These are phyloP conservation scores for Albophoma yamanashiensis DNA, from an alignment of 2,329 filamentous ascomycete genomes.

Conservation along the genomic window DNA sequence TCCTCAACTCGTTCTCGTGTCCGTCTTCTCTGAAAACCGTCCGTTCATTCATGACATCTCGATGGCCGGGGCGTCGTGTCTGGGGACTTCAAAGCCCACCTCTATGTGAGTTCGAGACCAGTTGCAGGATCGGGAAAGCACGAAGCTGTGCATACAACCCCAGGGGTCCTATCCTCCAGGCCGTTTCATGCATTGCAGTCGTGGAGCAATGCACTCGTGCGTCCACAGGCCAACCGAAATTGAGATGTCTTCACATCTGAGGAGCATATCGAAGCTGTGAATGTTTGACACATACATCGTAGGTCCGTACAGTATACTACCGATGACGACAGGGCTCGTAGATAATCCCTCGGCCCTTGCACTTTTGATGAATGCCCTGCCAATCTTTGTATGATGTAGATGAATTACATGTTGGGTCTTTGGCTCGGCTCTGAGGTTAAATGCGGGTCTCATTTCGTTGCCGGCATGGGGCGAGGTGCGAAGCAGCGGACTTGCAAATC, in stretches of 20 bases:
- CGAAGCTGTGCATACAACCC: too few relatives aligned
- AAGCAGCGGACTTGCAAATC: neutral
- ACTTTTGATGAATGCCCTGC: neutral
- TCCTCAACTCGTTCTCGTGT: neutral
- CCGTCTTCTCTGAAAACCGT: neutral
- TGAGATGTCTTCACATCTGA: neutral
- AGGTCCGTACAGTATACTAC: neutral
- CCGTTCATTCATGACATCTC: neutral
- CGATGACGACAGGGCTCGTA: neutral
- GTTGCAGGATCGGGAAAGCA: too few relatives aligned
- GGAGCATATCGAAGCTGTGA: neutral
- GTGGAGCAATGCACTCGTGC: neutral
- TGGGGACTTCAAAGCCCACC: neutral
- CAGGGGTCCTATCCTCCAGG: too few relatives aligned
- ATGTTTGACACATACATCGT: neutral
- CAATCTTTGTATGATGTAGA: too few relatives aligned
- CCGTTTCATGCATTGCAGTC: too few relatives aligned
- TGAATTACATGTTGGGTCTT: neutral
- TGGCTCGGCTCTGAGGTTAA: neutral
- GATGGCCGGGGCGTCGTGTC: neutral
- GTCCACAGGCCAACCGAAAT: neutral
- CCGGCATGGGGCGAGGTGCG: neutral
- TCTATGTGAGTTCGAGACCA: neutral
- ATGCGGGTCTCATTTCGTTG: neutral
- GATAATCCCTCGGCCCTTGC: neutral